Evolutionary conservation across 352 stramenopile species (phyloP), one percentile per base, ranked within the genome.

Genomic region (Globisporangium radiosum): DNA sequence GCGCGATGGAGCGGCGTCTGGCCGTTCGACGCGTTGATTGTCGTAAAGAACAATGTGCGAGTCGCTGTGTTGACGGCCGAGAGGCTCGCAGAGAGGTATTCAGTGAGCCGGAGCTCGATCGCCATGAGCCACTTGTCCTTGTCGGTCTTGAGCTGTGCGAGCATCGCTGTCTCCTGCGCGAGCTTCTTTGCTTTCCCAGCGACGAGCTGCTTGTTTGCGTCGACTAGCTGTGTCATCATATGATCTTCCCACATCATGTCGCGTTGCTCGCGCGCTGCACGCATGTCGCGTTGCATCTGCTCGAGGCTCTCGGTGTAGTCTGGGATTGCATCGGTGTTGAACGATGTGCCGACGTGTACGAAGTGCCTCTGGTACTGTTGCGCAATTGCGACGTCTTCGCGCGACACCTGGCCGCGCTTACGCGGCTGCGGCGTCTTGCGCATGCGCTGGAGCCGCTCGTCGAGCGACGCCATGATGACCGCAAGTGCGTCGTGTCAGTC

Each of bases 221-320:
- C 60, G 1, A 70, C 67, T 13, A 73, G 54, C 25, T 44, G 66
- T 68, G 0, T 58, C 61, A 0, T 71, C 64, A 40, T 73, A 72
- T 87, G 75, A 45, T 89, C 79, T 56, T 87, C 76, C 79, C 79
- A 87, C 40, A 75, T 69, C 79, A 87, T 89, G 17, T 83, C 71
- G 2, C 76, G 79, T 44, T 59, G 67, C 56, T 89, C 79, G 8
- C 68, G 68, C 7, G 73, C 72, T 59, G 84, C 76, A 1, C 75
- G 75, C 55, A 80, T 82, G 7, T 71, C 76, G 57, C 65, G 63
- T 7, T 57, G 69, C 13, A 88, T 54, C 11, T 59, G 61, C 38
- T 72, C 58, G 39, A 89, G 73, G 37, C 69, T 80, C 36, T 87
- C 73, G 33, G 68, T 52, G 54, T 73, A 87, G 53, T 88, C 76